Evolutionary conservation across 2,329 filamentous ascomycete genomes (phyloP).

Genomic region (Penicillium sp.): DNA sequence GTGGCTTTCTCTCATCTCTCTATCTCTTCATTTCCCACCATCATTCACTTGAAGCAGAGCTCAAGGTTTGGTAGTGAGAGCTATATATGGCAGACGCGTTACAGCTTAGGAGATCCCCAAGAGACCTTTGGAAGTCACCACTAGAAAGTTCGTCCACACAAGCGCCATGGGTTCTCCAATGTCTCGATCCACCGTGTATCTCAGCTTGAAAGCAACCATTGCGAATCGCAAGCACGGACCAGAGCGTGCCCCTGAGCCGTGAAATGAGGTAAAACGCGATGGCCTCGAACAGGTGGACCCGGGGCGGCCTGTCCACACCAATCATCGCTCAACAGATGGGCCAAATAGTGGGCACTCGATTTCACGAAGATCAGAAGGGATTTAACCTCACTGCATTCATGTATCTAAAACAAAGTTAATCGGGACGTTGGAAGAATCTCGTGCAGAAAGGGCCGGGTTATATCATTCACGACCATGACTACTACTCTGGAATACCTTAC

Average conservation of each 20-base stretch:
- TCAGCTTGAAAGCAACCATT: background rate
- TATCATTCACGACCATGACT: too few relatives aligned
- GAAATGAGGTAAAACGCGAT: conserved; percentile 6
- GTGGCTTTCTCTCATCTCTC: background rate
- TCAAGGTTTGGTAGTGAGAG: background rate
- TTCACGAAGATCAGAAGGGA: background rate
- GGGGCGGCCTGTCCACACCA: conserved; percentile 1
- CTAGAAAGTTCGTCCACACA: too few relatives aligned
- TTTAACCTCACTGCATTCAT: background rate
- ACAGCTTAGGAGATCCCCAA: too few relatives aligned
- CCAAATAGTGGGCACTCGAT: background rate
- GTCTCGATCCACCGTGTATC: background rate
- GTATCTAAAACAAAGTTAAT: background rate
- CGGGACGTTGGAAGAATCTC: too few relatives aligned
- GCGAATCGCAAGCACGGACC: conserved; percentile 13
- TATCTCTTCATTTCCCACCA: too few relatives aligned
- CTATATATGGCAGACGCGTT: too few relatives aligned
- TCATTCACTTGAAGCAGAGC: background rate
- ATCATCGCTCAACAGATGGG: conserved; percentile 2
- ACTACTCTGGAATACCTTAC: background rate
- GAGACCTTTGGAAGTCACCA: too few relatives aligned
- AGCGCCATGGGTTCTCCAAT: too few relatives aligned
- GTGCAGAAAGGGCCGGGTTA: too few relatives aligned
- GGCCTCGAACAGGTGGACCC: conserved; percentile 19
- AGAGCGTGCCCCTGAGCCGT: conserved; percentile 16